These are phyloP conservation scores for Nicotiana otophora DNA, from an alignment of 257 asterid species.

Conservation along the genomic window DNA sequence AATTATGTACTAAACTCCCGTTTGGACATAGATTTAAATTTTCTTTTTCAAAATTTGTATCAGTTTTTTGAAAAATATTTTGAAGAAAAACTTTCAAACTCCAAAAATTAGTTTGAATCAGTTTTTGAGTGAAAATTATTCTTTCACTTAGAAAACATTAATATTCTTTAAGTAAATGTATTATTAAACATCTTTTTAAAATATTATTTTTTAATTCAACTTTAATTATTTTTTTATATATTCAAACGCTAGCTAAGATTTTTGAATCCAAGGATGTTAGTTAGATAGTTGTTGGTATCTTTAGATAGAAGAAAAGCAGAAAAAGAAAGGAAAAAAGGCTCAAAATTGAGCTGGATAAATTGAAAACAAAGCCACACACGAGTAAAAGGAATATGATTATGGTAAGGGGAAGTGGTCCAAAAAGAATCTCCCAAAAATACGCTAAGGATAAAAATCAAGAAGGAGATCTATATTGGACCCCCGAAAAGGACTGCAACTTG, in stretches of 20 bases:
- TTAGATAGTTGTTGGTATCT: background rate
- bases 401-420: background rate
- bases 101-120: too few species aligned
- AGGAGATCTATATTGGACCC: slow-evolving; percentile 14
- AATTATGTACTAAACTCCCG: background rate
- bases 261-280: background rate
- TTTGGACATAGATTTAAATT: too few species aligned
- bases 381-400: background rate
- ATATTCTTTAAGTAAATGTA: too few species aligned
- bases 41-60: too few species aligned
- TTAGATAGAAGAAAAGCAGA: background rate
- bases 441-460: slow-evolving; percentile 8
- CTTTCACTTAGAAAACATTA: too few species aligned
- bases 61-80: too few species aligned
- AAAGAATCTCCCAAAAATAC: slow-evolving; percentile 17
- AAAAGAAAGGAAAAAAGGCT: background rate
- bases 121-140: too few species aligned
- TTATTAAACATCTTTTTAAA: too few species aligned
- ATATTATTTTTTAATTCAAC: too few species aligned
- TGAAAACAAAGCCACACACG: background rate
- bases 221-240: too few species aligned
- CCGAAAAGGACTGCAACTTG: slow-evolving; percentile 15
- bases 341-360: background rate
- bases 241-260: background rate
- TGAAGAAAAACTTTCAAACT: too few species aligned